phyloP scores from a whole-genome alignment of 148 eudicot genomes.

The Chenopodium suecicum region DNA sequence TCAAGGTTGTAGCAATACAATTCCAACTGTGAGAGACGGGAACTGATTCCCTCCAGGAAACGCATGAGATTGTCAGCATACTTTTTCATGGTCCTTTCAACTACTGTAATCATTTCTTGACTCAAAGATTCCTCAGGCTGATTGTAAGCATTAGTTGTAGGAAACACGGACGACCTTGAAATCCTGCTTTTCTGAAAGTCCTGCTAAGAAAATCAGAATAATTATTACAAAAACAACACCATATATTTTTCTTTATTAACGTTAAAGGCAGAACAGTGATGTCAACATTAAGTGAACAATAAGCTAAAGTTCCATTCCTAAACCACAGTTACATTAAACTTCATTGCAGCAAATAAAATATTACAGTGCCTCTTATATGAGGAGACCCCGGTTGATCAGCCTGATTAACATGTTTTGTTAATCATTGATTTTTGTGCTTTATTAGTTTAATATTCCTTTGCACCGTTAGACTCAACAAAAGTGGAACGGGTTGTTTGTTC shows the following conservation, averaged over 20 bases:
- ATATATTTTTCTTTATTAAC: background rate
- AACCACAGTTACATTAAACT: background rate
- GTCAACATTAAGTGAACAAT: background rate
- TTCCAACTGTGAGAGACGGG: constrained; percentile 90
- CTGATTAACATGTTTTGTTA: too few relatives aligned
- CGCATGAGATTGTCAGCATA: constrained; percentile 91
- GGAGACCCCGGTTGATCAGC: too few relatives aligned
- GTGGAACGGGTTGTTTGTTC: too few relatives aligned
- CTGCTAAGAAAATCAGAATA: constrained; percentile 38
- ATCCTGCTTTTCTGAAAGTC: constrained; percentile 93
- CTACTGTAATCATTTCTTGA: constrained; percentile 64
- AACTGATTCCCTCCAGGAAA: constrained; percentile 95
- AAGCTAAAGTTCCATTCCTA: background rate
- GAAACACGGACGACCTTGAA: constrained; percentile 75
- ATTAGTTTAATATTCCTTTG: too few relatives aligned
- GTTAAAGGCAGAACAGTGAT: background rate
- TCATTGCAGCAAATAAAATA: background rate
- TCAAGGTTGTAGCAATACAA: constrained; percentile 96
- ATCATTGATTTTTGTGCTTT: too few relatives aligned
- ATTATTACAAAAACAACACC: background rate
- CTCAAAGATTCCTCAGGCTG: constrained; percentile 74
- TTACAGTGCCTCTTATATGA: background rate
- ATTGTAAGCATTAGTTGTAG: constrained; percentile 57
- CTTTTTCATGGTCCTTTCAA: constrained; percentile 90
- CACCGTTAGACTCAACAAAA: too few relatives aligned